Evolutionary conservation across 2,329 filamentous ascomycete genomes (phyloP).

Genomic region (Cordyceps cicadae): DNA sequence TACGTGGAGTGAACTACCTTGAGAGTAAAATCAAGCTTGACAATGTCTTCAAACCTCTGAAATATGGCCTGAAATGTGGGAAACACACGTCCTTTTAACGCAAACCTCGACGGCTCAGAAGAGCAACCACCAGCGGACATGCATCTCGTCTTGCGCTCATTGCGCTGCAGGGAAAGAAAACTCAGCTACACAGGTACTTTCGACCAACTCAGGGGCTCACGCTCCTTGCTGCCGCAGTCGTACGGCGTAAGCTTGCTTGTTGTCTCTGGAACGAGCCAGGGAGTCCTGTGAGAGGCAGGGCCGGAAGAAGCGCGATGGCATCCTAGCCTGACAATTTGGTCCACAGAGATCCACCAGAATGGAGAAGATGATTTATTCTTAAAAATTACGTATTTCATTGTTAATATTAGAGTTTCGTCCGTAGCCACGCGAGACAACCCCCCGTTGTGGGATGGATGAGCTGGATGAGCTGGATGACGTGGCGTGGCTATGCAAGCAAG

Average conservation of each 20-base stretch:
- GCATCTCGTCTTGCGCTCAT: background rate
- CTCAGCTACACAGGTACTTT: too few species aligned
- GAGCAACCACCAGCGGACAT: background rate
- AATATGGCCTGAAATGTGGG: background rate
- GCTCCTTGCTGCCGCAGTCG: background rate
- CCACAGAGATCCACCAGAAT: conserved; percentile 1
- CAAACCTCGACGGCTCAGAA: background rate
- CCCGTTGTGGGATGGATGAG: background rate
- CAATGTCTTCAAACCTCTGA: background rate
- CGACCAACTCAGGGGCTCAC: background rate
- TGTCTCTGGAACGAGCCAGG: background rate
- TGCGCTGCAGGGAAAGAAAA: background rate
- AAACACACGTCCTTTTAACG: conserved; percentile 9
- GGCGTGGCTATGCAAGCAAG: background rate
- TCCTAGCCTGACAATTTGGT: background rate
- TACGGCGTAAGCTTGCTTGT: background rate
- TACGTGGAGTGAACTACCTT: background rate
- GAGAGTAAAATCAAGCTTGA: conserved; percentile 4
- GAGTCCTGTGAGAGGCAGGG: background rate
- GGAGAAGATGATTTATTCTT: background rate
- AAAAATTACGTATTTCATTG: background rate
- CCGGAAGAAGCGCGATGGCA: background rate
- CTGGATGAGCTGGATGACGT: background rate
- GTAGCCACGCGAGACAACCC: background rate
- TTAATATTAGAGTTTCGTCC: background rate